These are phyloP conservation scores for Mucor ambiguus DNA, from an alignment of 371 early-diverging fungal species.

Conservation along the genomic window DNA sequence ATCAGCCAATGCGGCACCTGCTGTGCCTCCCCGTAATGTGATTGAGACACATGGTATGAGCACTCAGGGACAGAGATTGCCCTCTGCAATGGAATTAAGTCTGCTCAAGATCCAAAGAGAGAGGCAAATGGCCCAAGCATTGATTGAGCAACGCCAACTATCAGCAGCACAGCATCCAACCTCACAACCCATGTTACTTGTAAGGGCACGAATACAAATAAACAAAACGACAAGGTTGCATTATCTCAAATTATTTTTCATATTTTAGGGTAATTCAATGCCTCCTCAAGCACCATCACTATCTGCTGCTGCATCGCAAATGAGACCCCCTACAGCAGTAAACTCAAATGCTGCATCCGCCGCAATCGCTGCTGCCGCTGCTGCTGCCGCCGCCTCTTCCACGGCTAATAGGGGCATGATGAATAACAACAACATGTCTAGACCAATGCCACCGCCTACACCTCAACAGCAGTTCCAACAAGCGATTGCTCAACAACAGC, in stretches of 20 bases:
- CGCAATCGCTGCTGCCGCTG: constrained; percentile 37
- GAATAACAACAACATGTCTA: constrained; percentile 6
- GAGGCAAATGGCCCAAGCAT: constrained; percentile 66
- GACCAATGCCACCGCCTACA: constrained; percentile 14
- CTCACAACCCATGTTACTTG: constrained; percentile 18
- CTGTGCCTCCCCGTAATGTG: constrained; percentile 46
- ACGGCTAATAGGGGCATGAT: constrained; percentile 17
- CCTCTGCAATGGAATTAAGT: constrained; percentile 75
- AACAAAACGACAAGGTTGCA: not conserved
- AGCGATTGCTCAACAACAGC: constrained; percentile 19
- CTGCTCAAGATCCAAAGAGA: constrained; percentile 74
- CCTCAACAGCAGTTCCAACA: constrained; percentile 33
- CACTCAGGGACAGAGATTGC: constrained; percentile 53
- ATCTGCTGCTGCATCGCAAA: constrained; percentile 30
- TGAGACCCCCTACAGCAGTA: constrained; percentile 24
- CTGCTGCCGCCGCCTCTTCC: constrained; percentile 33
- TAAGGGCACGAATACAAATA: not conserved
- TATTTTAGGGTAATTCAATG: constrained; percentile 23
- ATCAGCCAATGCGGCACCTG: constrained; percentile 14
- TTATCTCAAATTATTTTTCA: not conserved
- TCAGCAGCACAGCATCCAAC: constrained; percentile 39
- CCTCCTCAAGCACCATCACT: constrained; percentile 26
- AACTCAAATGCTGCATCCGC: constrained; percentile 27
- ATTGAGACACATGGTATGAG: constrained; percentile 51
- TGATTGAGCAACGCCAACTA: constrained; percentile 70